Percentiles rank a stretch among this genome's conserved stretches.
Evolutionary conservation across 2,329 filamentous ascomycete genomes (phyloP).

Genomic region (Fusarium sp.): DNA sequence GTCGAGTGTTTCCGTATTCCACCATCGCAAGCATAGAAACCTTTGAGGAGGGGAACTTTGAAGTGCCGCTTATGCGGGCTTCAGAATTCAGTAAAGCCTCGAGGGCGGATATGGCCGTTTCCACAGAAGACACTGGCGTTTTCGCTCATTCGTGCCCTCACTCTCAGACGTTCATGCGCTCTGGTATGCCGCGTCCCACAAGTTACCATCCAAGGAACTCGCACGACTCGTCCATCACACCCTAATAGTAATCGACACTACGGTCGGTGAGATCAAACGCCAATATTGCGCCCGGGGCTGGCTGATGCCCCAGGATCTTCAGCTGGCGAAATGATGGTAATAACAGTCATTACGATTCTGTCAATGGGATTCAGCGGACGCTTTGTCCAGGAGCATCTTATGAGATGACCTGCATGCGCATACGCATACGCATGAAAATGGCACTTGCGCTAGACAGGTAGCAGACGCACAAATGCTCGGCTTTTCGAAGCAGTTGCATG

Average conservation of each 20-base stretch:
- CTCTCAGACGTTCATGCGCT: conserved; percentile 24
- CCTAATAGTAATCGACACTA: conserved; percentile 22
- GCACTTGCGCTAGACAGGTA: conserved; percentile 15
- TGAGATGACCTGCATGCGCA: conserved; percentile 32
- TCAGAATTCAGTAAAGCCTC: conserved; percentile 36
- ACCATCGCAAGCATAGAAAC: conserved; percentile 15
- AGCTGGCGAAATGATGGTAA: conserved; percentile 37
- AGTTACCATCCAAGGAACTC: background rate
- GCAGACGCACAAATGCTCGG: conserved; percentile 29
- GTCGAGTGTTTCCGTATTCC: conserved; percentile 28
- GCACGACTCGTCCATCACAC: conserved; percentile 30
- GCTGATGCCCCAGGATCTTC: conserved; percentile 36
- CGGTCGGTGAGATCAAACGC: conserved; percentile 27
- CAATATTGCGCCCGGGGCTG: conserved; percentile 17
- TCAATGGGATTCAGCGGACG: conserved; percentile 33
- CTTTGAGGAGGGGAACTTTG: conserved; percentile 7
- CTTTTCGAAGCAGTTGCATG: conserved; percentile 34
- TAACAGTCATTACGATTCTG: conserved; percentile 29
- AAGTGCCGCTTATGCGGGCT: conserved; percentile 46
- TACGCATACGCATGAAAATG: conserved; percentile 31
- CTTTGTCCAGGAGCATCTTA: conserved; percentile 32
- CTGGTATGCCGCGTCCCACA: conserved; percentile 28
- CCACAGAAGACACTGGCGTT: conserved; percentile 25
- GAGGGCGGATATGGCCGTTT: conserved; percentile 34
- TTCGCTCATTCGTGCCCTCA: conserved; percentile 39